Conservation (phyloP, 352 stramenopile genomes). For the Globisporangium megalacanthum region DNA sequence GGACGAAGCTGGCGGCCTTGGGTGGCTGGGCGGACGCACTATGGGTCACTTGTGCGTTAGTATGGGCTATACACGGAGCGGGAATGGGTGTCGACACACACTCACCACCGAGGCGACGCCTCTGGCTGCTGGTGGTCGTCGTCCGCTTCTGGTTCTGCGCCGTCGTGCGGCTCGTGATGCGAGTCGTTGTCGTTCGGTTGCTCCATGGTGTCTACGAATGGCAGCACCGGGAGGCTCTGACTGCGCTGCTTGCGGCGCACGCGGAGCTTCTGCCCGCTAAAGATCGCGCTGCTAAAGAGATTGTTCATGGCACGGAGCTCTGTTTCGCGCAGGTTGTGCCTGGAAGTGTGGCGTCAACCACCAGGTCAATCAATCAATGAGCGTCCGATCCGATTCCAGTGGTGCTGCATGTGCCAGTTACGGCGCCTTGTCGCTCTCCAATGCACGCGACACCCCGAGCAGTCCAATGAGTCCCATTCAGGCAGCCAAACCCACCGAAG, state of each 20-base stretch:
- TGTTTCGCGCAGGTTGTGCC: constrained; percentile 40
- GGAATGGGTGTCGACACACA: too few relatives aligned
- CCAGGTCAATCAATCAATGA: not conserved
- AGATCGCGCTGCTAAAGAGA: constrained; percentile 29
- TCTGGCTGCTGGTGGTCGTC: constrained; percentile 6
- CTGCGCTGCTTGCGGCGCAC: constrained; percentile 40
- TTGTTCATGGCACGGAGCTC: constrained; percentile 55
- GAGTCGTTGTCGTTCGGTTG: constrained; percentile 6
- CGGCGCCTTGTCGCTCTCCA: too few relatives aligned
- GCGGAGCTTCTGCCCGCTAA: constrained; percentile 32
- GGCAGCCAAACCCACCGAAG: constrained; percentile 16
- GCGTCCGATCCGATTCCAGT: not conserved
- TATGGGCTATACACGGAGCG: too few relatives aligned
- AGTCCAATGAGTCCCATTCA: not conserved
- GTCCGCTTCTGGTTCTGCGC: not conserved
- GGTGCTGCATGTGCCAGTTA: not conserved
- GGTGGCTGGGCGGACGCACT: constrained; percentile 7
- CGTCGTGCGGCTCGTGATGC: not conserved
- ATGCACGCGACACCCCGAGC: not conserved
- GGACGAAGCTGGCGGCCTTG: constrained; percentile 9
- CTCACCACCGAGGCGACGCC: constrained; percentile 3
- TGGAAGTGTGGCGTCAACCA: constrained; percentile 4
- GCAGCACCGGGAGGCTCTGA: constrained; percentile 30
- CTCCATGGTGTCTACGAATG: constrained; percentile 11
- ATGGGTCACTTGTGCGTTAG: not conserved